A percentile compares a stretch with the other conserved stretches of the same genome.
phyloP scores from a whole-genome alignment of 495 filamentous ascomycete genomes.

The Aspergillus egyptiacus region DNA sequence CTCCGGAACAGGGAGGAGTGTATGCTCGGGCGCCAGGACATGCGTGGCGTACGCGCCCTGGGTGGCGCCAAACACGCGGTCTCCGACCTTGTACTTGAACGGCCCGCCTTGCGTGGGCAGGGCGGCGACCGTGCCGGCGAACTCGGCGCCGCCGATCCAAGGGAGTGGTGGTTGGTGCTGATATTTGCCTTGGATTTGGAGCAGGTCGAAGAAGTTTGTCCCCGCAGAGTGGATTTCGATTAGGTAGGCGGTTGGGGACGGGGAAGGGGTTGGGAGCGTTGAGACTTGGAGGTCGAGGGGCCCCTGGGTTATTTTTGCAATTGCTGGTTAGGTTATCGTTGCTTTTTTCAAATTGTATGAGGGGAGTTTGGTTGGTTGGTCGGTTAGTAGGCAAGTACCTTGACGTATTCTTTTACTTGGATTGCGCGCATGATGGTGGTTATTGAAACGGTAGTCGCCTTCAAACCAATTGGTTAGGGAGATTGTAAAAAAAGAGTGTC shows the following conservation, averaged over 20 bases:
- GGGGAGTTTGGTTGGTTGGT: neutral
- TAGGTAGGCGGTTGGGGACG: constrained; percentile 69
- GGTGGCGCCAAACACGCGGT: constrained; percentile 77
- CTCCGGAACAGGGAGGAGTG: constrained; percentile 64
- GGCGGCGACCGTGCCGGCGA: constrained; percentile 69
- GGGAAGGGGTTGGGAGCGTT: constrained; percentile 64
- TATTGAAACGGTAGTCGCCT: too few species aligned
- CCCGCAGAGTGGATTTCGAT: constrained; percentile 83
- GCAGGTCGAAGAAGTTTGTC: constrained; percentile 92
- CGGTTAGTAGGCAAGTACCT: constrained; percentile 46
- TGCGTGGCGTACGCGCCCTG: constrained; percentile 85
- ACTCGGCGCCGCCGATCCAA: constrained; percentile 84
- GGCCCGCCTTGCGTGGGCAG: constrained; percentile 46
- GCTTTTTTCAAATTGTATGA: neutral
- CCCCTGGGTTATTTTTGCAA: constrained; percentile 54
- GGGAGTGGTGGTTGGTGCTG: constrained; percentile 67
- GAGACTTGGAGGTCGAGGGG: constrained; percentile 72
- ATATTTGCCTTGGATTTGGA: constrained; percentile 80
- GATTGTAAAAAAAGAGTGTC: neutral
- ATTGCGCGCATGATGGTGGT: constrained; percentile 68
- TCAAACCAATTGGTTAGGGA: neutral
- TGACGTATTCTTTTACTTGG: constrained; percentile 76
- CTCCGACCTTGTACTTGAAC: constrained; percentile 63
- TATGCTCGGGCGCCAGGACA: constrained; percentile 57
- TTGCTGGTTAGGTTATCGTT: neutral